Evolutionary conservation across 306 rosid genomes (phyloP), one percentile per base, ranked within the genome.

Genomic region (Castanea sativa): DNA sequence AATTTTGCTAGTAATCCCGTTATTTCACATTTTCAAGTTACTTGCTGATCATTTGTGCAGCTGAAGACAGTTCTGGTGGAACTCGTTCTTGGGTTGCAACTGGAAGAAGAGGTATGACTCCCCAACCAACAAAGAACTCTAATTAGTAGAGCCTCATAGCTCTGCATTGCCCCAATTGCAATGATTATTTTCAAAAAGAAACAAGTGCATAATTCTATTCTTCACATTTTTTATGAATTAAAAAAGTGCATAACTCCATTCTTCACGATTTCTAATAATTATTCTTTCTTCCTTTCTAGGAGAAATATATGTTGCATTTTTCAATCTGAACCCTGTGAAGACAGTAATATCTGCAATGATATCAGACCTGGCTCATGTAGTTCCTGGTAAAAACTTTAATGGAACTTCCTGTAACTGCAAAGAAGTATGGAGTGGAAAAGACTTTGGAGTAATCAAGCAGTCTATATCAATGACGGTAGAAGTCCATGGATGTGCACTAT

Each of bases 11-110:
- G 55, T 80, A 71, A 23, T 81, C 63, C 29, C 55, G 18, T 49
- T 58, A 30, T 69, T 77, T 20, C 43, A 3, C 51, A 63, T 64
- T 18, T 43, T 71, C 60, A 77, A 76, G 71, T 81, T 35, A 69
- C 73, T 68, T 81, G 73, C 76, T 60, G 80, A 76, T 84, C 73
- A 18, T 61, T 76, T 61, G 45, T 86, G 90, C 92, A 91, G 97
- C 74, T 45, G 49, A 84, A 73, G 59, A 4, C 83, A 73, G 12
- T 77, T 23, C 82, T 21, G 74, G 75, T 12, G 99, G 96, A 60
- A 72, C 85, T 76, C 93, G 91, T 64, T 84, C 97, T 43, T 95
- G 99, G 99, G 73, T 93, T 71, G 99, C 99, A 27, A 89, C 86
- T 0, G 98, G 99, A 79, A 84, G 88, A 81, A 75, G 55, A 79